Evolutionary conservation across 257 asterid species (phyloP).

Genomic region (Scutellaria baicalensis): DNA sequence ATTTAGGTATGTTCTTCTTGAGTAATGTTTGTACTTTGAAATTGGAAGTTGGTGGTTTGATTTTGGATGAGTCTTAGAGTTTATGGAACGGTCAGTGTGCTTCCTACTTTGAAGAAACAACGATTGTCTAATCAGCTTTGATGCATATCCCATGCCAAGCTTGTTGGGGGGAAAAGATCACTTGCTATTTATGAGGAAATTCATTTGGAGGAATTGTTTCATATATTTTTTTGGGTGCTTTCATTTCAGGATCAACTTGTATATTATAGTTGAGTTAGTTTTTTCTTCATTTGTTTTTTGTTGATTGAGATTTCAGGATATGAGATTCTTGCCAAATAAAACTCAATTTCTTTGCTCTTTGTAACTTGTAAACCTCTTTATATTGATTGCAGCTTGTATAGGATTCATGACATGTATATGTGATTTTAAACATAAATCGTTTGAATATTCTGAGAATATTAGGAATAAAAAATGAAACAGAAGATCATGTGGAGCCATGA

Average conservation of each 20-base stretch:
- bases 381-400: neutral
- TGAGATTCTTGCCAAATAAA: neutral
- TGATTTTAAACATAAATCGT: too few species aligned
- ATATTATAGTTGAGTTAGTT: neutral
- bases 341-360: neutral
- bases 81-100: too few species aligned
- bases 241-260: slow-evolving; percentile 1
- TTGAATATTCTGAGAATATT: too few species aligned
- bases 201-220: neutral
- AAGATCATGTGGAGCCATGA: too few species aligned
- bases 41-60: neutral
- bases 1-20: neutral
- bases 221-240: neutral
- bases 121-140: neutral
- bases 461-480: too few species aligned
- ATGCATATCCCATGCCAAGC: neutral
- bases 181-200: neutral
- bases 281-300: neutral
- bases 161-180: neutral
- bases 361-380: too few species aligned
- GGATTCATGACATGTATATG: neutral
- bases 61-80: neutral
- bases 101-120: too few species aligned
- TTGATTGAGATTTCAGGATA: neutral
- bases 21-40: neutral